phyloP scores from a whole-genome alignment of 352 stramenopile genomes.

The Pythium periplocum region DNA sequence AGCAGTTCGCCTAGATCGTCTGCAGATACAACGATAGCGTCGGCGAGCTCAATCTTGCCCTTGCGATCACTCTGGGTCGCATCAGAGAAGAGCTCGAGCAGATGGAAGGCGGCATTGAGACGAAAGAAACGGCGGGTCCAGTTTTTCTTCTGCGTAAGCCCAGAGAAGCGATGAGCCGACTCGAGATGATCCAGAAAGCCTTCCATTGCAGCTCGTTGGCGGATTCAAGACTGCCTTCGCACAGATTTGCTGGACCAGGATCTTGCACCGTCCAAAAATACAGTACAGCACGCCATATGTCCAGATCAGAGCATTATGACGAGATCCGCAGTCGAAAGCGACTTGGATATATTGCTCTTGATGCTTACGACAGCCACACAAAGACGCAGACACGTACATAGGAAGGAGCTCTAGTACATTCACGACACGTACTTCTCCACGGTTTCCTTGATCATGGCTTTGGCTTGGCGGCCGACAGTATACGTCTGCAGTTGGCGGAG shows the following conservation, averaged over 20 bases:
- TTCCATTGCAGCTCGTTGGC: conserved; percentile 31
- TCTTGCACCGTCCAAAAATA: too few species aligned
- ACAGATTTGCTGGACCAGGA: too few species aligned
- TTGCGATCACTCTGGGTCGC: conserved; percentile 32
- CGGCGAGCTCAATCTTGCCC: conserved; percentile 32
- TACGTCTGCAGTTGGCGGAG: conserved; percentile 20
- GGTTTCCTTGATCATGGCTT: conserved; percentile 31
- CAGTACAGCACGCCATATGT: too few species aligned
- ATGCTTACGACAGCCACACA: too few species aligned
- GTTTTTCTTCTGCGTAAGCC: conserved; percentile 28
- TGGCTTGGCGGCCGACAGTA: conserved; percentile 27
- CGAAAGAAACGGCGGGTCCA: conserved; percentile 49
- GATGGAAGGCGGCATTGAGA: conserved; percentile 38
- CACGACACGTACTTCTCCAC: conserved; percentile 21
- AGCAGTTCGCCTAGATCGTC: conserved; percentile 57
- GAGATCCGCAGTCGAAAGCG: too few species aligned
- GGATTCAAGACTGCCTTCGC: neutral
- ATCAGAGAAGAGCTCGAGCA: conserved; percentile 61
- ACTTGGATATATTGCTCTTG: too few species aligned
- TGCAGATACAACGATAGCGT: conserved; percentile 35
- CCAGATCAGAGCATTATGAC: too few species aligned
- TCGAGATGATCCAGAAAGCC: conserved; percentile 60
- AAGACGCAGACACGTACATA: too few species aligned
- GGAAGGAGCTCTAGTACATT: neutral
- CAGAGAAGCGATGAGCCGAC: neutral